Evolutionary conservation across 805 yeast species (phyloP), one percentile per base, ranked within the genome.

Genomic region (Metschnikowia kofuensis): DNA sequence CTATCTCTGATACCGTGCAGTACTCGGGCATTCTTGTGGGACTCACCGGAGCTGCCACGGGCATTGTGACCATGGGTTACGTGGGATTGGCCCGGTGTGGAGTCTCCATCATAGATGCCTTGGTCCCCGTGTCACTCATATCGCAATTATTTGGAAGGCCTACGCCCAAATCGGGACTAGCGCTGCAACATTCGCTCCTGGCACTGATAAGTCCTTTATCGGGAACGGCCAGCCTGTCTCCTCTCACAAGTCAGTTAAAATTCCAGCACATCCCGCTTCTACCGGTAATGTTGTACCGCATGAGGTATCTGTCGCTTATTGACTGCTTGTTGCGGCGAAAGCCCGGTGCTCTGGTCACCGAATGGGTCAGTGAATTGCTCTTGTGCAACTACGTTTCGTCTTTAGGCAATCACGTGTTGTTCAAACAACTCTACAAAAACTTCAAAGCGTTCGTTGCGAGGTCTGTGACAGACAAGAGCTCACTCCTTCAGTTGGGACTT

Each of bases 1-100:
- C 57, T 6, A 26, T 67, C 4, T 46, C 59, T 0, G 55, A 61
- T 39, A 42, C 63, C 7, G 53, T 66, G 5, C 69, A 66, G 49
- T 66, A 62, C 52, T 62, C 71, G 8, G 65, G 66, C 8, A 41
- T 71, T 6, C 58, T 67, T 44, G 42, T 70, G n/a, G 73, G 69
- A 1, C 15, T 72, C n/a, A 57, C 74, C 2, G 68, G 75, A 3
- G 75, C 76, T 1, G 61, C 66, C 8, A 67, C 76, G 1, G 77
- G 77, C 2, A 56, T 72, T 1, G 55, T 69, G 6, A 65, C 74
- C 9, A 62, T 70, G 66, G 72, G 74, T 0, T 69, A 69, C 49
- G 62, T 72, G 30, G 74, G 70, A 1, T 53, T 73, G 11, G 66
- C 75, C 0, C 58, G 71, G 0, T 62, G 68, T 45, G 76, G 77